phyloP scores from a whole-genome alignment of 345 rosid genomes.

The Linum trigynum region DNA sequence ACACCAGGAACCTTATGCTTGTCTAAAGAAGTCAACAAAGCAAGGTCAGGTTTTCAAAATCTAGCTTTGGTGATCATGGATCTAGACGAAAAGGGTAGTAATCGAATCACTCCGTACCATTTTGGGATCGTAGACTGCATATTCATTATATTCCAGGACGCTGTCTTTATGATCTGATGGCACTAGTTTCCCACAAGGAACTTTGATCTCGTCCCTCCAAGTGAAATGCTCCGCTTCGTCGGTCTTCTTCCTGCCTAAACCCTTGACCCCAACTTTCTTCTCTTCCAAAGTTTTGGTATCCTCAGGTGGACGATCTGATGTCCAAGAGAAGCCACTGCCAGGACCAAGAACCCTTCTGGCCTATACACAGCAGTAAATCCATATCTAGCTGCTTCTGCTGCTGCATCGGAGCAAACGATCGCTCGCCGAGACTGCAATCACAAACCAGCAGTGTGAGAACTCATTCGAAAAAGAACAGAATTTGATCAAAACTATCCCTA shows the following conservation, averaged over 20 bases:
- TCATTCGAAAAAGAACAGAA: neutral
- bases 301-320: slow-evolving; percentile 49
- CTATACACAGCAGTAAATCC: slow-evolving; percentile 67
- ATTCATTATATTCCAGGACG: slow-evolving; percentile 67
- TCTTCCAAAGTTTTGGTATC: slow-evolving; percentile 48
- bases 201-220: slow-evolving; percentile 55
- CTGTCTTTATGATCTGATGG: slow-evolving; percentile 54
- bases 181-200: slow-evolving; percentile 62
- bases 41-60: no score
- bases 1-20: slow-evolving; percentile 59
- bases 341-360: slow-evolving; percentile 61
- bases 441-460: neutral
- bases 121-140: slow-evolving; percentile 67
- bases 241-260: slow-evolving; percentile 61
- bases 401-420: slow-evolving; percentile 74
- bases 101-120: slow-evolving; percentile 28
- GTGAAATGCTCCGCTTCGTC: slow-evolving; percentile 57
- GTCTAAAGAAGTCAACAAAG: slow-evolving; percentile 23
- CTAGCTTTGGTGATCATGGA: neutral
- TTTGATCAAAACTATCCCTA: slow-evolving; percentile 9
- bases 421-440: slow-evolving; percentile 56
- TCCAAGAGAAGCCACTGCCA: slow-evolving; percentile 56
- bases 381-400: slow-evolving; percentile 73
- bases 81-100: no score
- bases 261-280: slow-evolving; percentile 55